A percentile compares a stretch with the other conserved stretches of the same genome.
phyloP scores from a whole-genome alignment of 2,329 filamentous ascomycete species.

The Pseudogymnoascus sp. region DNA sequence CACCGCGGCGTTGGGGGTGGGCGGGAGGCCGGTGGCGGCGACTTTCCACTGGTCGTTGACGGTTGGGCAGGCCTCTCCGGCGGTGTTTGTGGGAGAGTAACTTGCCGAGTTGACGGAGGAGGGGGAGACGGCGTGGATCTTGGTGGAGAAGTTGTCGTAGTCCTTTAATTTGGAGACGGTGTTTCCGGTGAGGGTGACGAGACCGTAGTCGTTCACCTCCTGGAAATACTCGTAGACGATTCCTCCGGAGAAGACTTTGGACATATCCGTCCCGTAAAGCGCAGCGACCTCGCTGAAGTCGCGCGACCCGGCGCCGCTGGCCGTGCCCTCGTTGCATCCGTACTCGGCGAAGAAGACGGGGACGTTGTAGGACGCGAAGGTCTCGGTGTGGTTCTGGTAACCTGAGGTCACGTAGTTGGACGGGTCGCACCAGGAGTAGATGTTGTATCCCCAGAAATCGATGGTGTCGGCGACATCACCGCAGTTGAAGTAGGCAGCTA shows the following conservation, averaged over 20 bases:
- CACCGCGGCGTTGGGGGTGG: constrained; percentile 68
- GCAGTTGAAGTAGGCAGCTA: constrained; percentile 93
- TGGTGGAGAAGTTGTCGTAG: constrained; percentile 53
- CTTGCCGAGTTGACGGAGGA: constrained; percentile 54
- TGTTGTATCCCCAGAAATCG: constrained; percentile 99
- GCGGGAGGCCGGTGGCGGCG: constrained; percentile 62
- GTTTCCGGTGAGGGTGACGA: constrained; percentile 35
- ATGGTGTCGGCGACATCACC: constrained; percentile 60
- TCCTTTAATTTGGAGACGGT: constrained; percentile 61
- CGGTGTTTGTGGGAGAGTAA: constrained; percentile 43
- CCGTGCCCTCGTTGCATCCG: constrained; percentile 66
- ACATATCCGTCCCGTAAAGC: constrained; percentile 77
- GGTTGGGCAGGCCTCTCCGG: constrained; percentile 21
- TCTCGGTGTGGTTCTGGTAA: constrained; percentile 71
- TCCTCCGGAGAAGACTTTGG: constrained; percentile 78
- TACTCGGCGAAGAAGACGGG: constrained; percentile 98
- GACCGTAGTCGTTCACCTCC: constrained; percentile 74
- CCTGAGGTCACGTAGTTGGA: constrained; percentile 69
- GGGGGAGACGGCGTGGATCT: constrained; percentile 43
- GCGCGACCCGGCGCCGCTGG: constrained; percentile 43
- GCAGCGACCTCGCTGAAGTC: constrained; percentile 76
- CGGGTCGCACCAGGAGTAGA: constrained; percentile 95
- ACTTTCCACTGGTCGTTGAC: constrained; percentile 20
- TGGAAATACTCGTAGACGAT: constrained; percentile 98
- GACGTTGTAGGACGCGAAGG: constrained; percentile 81